Conservation (phyloP, 2,329 filamentous ascomycete species). For the Dissoconium aciculare region DNA sequence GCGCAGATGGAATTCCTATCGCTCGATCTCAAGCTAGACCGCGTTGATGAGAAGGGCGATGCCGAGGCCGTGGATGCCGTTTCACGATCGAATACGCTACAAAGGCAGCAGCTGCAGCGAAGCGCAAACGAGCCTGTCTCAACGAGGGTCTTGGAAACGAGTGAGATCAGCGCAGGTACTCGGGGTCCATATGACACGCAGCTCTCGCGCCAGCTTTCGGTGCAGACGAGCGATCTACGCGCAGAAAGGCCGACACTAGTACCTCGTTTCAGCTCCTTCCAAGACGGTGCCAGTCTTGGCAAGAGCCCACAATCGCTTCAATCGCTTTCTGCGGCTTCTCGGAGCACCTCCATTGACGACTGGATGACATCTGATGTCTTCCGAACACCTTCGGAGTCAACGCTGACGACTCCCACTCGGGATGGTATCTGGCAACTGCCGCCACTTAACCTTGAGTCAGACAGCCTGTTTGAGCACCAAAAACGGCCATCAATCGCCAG, state of each 20-base stretch:
- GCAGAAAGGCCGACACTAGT: too few relatives aligned
- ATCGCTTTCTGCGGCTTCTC: too few relatives aligned
- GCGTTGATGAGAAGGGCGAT: slow-evolving; percentile 12
- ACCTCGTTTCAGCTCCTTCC: too few relatives aligned
- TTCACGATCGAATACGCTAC: not conserved
- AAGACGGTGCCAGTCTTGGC: too few relatives aligned
- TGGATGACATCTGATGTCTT: slow-evolving; percentile 27
- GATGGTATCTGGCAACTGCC: slow-evolving; percentile 21
- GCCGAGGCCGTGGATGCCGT: slow-evolving; percentile 4
- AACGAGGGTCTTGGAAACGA: slow-evolving; percentile 11
- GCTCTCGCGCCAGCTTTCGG: too few relatives aligned
- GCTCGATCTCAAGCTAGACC: slow-evolving; percentile 72
- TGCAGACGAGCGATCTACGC: too few relatives aligned
- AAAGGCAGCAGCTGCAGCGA: slow-evolving; percentile 4
- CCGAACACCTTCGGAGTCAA: slow-evolving; percentile 32
- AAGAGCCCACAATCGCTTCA: too few relatives aligned
- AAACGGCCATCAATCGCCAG: slow-evolving; percentile 24
- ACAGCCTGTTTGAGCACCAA: slow-evolving; percentile 13
- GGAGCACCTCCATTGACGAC: too few relatives aligned
- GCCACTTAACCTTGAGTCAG: slow-evolving; percentile 20
- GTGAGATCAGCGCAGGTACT: too few relatives aligned
- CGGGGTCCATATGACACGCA: too few relatives aligned
- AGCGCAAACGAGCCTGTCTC: too few relatives aligned
- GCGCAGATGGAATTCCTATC: slow-evolving; percentile 81
- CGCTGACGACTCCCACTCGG: slow-evolving; percentile 12